A percentile compares a stretch with the other conserved stretches of the same genome.
phyloP scores from a whole-genome alignment of 2,329 filamentous ascomycete species.

The Pestalotiopsis sp. region DNA sequence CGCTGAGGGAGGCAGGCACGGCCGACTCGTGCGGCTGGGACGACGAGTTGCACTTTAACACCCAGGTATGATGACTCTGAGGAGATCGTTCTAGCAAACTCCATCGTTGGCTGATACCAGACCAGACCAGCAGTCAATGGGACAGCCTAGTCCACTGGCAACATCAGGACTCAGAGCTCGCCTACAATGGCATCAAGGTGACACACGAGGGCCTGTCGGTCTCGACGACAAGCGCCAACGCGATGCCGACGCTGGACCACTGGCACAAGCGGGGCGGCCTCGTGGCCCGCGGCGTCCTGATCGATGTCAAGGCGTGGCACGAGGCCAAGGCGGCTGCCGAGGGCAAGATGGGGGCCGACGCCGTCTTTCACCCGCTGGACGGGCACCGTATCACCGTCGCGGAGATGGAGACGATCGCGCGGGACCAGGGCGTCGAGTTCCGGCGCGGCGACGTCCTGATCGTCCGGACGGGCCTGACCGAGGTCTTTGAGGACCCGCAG shows the following conservation, averaged over 20 bases:
- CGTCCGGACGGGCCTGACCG: conserved; percentile 64
- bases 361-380: conserved; percentile 53
- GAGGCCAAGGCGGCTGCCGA: conserved; percentile 46
- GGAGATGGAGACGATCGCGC: conserved; percentile 61
- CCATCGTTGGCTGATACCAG: background rate
- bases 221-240: conserved; percentile 31
- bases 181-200: conserved; percentile 53
- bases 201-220: conserved; percentile 33
- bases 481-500: conserved; percentile 54
- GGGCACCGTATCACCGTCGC: conserved; percentile 54
- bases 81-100: background rate
- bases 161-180: conserved; percentile 43
- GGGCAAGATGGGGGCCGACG: conserved; percentile 41
- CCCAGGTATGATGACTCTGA: conserved; percentile 37
- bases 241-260: conserved; percentile 45
- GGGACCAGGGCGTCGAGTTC: conserved; percentile 64
- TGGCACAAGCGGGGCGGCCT: conserved; percentile 56
- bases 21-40: conserved; percentile 39
- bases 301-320: conserved; percentile 50
- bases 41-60: conserved; percentile 58
- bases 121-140: conserved; percentile 51
- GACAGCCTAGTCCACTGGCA: conserved; percentile 53
- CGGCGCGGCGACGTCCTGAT: conserved; percentile 68
- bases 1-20: conserved; percentile 34
- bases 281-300: conserved; percentile 57